phyloP scores from a whole-genome alignment of 2,329 filamentous ascomycete species.

The Geoglossum cookeanum region DNA sequence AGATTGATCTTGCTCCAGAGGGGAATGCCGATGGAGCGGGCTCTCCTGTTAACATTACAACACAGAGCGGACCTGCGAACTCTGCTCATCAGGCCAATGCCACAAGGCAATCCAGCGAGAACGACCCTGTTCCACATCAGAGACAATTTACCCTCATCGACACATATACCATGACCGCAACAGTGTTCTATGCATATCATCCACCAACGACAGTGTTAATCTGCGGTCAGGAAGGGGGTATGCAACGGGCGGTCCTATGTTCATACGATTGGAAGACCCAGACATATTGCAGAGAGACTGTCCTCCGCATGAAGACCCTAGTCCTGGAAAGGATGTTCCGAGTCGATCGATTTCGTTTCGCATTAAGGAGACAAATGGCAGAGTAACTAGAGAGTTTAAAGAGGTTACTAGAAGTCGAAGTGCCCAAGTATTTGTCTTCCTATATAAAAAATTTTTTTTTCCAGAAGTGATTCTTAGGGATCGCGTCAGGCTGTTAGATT shows the following conservation, averaged over 20 bases:
- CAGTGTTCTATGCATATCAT: constrained; percentile 20
- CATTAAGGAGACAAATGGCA: no score
- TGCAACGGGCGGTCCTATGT: constrained; percentile 27
- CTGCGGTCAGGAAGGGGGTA: constrained; percentile 26
- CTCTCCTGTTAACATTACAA: no score
- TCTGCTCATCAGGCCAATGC: no score
- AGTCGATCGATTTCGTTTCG: constrained; percentile 17
- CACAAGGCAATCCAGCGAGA: neutral
- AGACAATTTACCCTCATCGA: constrained; percentile 22
- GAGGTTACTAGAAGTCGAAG: no score
- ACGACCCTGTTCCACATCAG: neutral
- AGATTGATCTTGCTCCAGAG: no score
- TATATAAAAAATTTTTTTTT: no score
- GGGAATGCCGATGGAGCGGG: no score
- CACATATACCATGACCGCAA: constrained; percentile 25
- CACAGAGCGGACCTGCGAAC: no score
- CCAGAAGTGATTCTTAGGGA: no score
- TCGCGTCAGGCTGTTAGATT: no score
- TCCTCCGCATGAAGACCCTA: constrained; percentile 23
- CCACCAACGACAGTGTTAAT: constrained; percentile 25
- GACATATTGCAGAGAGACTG: constrained; percentile 25
- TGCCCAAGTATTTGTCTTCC: no score
- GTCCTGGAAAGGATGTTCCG: constrained; percentile 20
- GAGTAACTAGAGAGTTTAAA: no score
- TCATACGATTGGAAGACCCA: constrained; percentile 26